phyloP scores from a whole-genome alignment of 2,329 filamentous ascomycete genomes.

The Ophiostoma pallidulum region DNA sequence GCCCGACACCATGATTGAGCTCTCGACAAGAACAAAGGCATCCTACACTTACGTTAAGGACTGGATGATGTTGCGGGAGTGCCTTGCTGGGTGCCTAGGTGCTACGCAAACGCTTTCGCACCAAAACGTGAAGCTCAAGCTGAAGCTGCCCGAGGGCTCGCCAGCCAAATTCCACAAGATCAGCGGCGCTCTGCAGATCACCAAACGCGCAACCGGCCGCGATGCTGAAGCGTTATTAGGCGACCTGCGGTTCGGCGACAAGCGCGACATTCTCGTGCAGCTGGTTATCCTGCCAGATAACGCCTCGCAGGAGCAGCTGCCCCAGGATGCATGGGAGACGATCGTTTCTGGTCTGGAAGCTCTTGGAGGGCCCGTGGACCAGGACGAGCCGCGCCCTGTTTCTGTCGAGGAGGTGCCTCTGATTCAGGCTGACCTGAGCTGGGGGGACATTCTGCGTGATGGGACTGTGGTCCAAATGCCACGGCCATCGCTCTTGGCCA shows the following conservation, averaged over 20 bases:
- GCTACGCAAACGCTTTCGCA: slow-evolving; percentile 92
- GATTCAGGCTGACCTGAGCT: slow-evolving; percentile 88
- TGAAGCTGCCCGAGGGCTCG: slow-evolving; percentile 88
- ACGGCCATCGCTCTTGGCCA: slow-evolving; percentile 81
- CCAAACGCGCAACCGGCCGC: slow-evolving; percentile 86
- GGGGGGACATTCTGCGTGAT: slow-evolving; percentile 87
- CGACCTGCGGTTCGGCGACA: slow-evolving; percentile 91
- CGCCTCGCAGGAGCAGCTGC: slow-evolving; percentile 69
- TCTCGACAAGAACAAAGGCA: slow-evolving; percentile 90
- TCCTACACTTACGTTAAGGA: slow-evolving; percentile 98
- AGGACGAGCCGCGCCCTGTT: slow-evolving; percentile 70
- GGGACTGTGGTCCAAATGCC: slow-evolving; percentile 78
- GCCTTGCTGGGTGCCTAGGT: slow-evolving; percentile 84
- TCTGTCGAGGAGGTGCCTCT: slow-evolving; percentile 93
- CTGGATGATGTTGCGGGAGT: slow-evolving; percentile 99
- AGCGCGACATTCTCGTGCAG: slow-evolving; percentile 86
- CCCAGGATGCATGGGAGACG: slow-evolving; percentile 93
- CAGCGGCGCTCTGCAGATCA: slow-evolving; percentile 89
- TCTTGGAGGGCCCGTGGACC: slow-evolving; percentile 76
- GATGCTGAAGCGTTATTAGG: slow-evolving; percentile 90
- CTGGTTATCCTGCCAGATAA: slow-evolving; percentile 85
- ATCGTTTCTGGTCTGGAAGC: slow-evolving; percentile 94
- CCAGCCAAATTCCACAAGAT: slow-evolving; percentile 99
- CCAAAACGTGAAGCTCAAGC: slow-evolving; percentile 93
- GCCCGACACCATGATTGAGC: slow-evolving; percentile 96